Evolutionary conservation across 257 asterid genomes (phyloP), one percentile per base, ranked within the genome.

Genomic region (Solanum clarkiae): DNA sequence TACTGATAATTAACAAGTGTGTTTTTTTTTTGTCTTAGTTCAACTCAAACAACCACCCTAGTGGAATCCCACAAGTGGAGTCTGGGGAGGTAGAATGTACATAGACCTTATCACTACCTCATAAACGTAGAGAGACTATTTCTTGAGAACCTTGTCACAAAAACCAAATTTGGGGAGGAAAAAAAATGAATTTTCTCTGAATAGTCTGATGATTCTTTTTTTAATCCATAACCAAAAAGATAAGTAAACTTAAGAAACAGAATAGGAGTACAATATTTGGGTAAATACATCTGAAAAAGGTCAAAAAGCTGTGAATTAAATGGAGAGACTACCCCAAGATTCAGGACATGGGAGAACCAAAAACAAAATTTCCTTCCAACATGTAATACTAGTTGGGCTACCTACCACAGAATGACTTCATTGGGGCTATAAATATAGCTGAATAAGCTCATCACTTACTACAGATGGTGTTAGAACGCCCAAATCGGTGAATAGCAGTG

Each of bases 381-480:
- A 71, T 45, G 80, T 72, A 72, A 8, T 22, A 36, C 42, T 36
- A 20, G 56, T 72, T 72, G 57, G 0, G 54, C 20, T 42, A 71
- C 80, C 80, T 72, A n/a, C 57, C 2, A 72, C 40, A 45, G 3
- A 71, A 72, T 45, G 13, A 72, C 57, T 72, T 72, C 57, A 72
- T 6, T 44, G 80, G 36, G 80, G 40, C 24, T 75, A 75, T 24
- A 75, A 75, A 24, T 75, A 75, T 14, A 75, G 82, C 45, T 75
- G 82, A 8, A 75, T 75, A 75, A 75, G 82, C 60, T 75, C 82
- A 75, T 75, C 82, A 75, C 82, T 75, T 75, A 96, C 99, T 24
- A 93, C 98, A 55, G 98, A 96, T 17, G 99, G 99, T 6, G 99
- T 93, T 18, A 96, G 93, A 88, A 94, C 93, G 53, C 99, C 99